Evolutionary conservation across 805 yeast species (phyloP), one percentile per base, ranked within the genome.

Genomic region (Yamadazyma paraphyllophila): DNA sequence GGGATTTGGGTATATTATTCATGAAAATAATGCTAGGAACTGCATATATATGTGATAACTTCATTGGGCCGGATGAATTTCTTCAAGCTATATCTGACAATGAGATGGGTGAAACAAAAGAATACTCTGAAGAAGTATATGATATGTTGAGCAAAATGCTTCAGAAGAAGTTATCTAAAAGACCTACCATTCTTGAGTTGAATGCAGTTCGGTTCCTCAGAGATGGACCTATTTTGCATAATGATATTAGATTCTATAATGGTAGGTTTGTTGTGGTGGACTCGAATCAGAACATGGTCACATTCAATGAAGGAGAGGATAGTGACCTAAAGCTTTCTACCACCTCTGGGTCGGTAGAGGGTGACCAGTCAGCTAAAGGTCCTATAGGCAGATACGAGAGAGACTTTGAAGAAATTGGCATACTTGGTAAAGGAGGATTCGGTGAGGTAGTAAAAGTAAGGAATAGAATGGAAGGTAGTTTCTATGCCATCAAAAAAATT

Each of bases 391-490:
- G 99, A 51, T 94, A 92, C 60, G 86, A 83, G 3, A 81, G 91
- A 50, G 99, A 94, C 61, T 94, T 95, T 64, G 99, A 94, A 63
- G 99, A 94, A 60, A 86, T 89, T 36, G 94, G 92, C 0, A 80
- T 84, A 15, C 67, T 94, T 7, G 99, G 99, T 2, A 81, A 83
- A 55, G 99, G 99, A 33, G 99, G 96, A 0, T 94, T 86, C 66
- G 99, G 99, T 5, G 97, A 94, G 63, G 99, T 94, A 7, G 97
- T 94, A n/a, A 91, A 92, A 58, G 98, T 94, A 0, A 74, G 99
- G 49, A 92, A 91, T 61, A 79, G 91, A 47, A 77, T 94, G 52
- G 99, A 94, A 61, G 98, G 99, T 15, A 77, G 97, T 12, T 88
- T 87, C 55, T 94, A 94, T 63, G 99, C 99, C 0, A 82, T 94